phyloP scores from a whole-genome alignment of 2,329 filamentous ascomycete species.

The Arthrinium phaeospermum region DNA sequence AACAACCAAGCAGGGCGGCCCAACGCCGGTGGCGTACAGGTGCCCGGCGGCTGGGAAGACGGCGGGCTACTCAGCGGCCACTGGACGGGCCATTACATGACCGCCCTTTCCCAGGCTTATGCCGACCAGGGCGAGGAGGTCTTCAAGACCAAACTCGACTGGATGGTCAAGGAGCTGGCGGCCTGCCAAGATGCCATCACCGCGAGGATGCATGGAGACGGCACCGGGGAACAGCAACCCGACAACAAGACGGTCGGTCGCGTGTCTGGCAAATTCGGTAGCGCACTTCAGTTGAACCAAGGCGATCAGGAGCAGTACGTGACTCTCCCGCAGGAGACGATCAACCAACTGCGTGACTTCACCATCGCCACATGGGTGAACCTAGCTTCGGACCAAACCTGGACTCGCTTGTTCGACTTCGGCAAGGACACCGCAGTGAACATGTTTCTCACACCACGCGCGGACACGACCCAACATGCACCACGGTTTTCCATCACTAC shows the following conservation, averaged over 20 bases:
- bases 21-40: slow-evolving; percentile 33
- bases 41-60: slow-evolving; percentile 42
- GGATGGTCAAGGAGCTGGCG: slow-evolving; percentile 40
- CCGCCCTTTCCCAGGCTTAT: slow-evolving; percentile 40
- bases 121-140: slow-evolving; percentile 38
- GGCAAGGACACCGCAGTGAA: slow-evolving; percentile 27
- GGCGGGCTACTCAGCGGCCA: slow-evolving; percentile 42
- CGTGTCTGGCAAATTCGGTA: slow-evolving; percentile 29
- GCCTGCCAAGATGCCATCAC: slow-evolving; percentile 40
- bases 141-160: slow-evolving; percentile 41
- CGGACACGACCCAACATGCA: slow-evolving; percentile 19
- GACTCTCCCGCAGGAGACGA: slow-evolving; percentile 29
- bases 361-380: slow-evolving; percentile 31
- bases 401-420: slow-evolving; percentile 31
- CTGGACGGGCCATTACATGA: slow-evolving; percentile 42
- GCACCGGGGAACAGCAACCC: slow-evolving; percentile 8
- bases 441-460: slow-evolving; percentile 30
- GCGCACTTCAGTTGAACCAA: slow-evolving; percentile 25
- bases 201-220: slow-evolving; percentile 31
- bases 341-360: slow-evolving; percentile 31
- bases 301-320: slow-evolving; percentile 26
- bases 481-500: slow-evolving; percentile 31
- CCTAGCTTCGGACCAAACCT: slow-evolving; percentile 23
- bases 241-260: slow-evolving; percentile 23
- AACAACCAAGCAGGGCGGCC: slow-evolving; percentile 39